Evolutionary conservation across 2,329 filamentous ascomycete species (phyloP).

Genomic region (Claviceps spartinae): DNA sequence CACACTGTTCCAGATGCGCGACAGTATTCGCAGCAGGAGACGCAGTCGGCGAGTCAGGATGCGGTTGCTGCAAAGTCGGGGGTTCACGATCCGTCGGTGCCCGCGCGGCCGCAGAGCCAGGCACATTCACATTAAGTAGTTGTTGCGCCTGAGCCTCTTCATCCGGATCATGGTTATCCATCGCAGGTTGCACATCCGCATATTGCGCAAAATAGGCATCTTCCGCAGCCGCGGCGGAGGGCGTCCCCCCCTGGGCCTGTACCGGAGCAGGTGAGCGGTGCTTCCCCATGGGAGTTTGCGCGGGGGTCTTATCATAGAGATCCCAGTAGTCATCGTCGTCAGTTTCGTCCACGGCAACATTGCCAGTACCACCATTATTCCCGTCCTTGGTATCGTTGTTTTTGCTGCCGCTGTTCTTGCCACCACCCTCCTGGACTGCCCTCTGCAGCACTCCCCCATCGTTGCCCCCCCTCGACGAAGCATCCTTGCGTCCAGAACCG

Average conservation of each 20-base stretch:
- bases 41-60: slow-evolving; percentile 44
- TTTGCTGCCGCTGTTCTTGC: neutral
- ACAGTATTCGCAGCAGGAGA: slow-evolving; percentile 44
- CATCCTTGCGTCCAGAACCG: slow-evolving; percentile 8
- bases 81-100: slow-evolving; percentile 8
- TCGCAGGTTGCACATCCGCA: slow-evolving; percentile 62
- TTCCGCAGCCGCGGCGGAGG: slow-evolving; percentile 33
- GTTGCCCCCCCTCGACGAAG: slow-evolving; percentile 7
- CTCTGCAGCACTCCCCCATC: slow-evolving; percentile 2
- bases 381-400: slow-evolving; percentile 32
- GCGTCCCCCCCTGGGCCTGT: slow-evolving; percentile 3
- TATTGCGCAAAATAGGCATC: slow-evolving; percentile 68
- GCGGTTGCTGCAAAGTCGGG: slow-evolving; percentile 33
- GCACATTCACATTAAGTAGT: slow-evolving; percentile 18
- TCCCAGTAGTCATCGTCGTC: slow-evolving; percentile 60
- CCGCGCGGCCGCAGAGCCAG: slow-evolving; percentile 10
- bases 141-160: slow-evolving; percentile 35
- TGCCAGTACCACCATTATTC: neutral
- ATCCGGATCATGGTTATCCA: slow-evolving; percentile 72
- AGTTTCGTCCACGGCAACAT: slow-evolving; percentile 6
- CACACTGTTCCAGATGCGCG: slow-evolving; percentile 45
- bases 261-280: slow-evolving; percentile 45
- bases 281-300: slow-evolving; percentile 47
- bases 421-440: neutral
- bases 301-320: slow-evolving; percentile 59